Conservation (phyloP, 139 green algal species). For the Zygnema circumcarinatum region DNA sequence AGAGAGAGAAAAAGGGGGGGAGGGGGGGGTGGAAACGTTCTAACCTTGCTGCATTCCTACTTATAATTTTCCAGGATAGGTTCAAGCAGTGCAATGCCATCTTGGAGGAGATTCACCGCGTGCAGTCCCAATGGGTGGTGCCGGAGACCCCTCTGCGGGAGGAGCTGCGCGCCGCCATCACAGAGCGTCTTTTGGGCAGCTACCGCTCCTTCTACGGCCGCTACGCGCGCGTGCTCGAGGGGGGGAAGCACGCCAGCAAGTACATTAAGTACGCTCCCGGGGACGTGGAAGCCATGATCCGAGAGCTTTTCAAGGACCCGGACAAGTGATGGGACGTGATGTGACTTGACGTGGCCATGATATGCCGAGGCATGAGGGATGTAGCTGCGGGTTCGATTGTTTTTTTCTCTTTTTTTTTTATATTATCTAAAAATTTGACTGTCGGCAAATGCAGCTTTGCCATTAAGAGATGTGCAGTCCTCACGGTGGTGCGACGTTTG, state of each 20-base stretch:
- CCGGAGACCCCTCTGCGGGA: not conserved
- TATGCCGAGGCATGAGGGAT: too few relatives aligned
- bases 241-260: not conserved
- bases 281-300: not conserved
- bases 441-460: too few relatives aligned
- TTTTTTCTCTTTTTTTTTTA: too few relatives aligned
- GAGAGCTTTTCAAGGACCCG: not conserved
- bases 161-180: conserved; percentile 6
- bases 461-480: too few relatives aligned
- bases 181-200: not conserved
- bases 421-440: too few relatives aligned
- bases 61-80: not conserved
- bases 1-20: not conserved
- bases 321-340: too few relatives aligned
- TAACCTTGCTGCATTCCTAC: not conserved
- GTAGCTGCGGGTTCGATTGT: too few relatives aligned
- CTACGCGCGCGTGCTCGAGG: not conserved
- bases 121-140: not conserved
- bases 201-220: conserved; percentile 4
- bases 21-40: not conserved
- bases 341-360: too few relatives aligned
- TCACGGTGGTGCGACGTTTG: too few relatives aligned
- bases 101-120: not conserved
- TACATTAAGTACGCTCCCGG: conserved; percentile 15
- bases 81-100: conserved; percentile 3